phyloP scores from a whole-genome alignment of 495 filamentous ascomycete species.

The Neurospora tetraspora region DNA sequence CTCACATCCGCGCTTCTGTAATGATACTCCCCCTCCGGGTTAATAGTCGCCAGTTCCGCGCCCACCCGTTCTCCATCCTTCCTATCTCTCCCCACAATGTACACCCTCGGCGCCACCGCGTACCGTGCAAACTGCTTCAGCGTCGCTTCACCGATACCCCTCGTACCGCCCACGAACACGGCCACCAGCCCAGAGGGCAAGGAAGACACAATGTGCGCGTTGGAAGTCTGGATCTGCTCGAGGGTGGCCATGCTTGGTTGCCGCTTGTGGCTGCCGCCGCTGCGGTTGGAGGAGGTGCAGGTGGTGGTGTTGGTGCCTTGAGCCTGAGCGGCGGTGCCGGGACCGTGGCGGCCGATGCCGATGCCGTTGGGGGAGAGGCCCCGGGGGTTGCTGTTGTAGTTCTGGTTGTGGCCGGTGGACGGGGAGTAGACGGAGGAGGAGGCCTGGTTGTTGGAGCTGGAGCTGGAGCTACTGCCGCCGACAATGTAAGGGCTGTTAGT shows the following conservation, averaged over 20 bases:
- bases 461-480: neutral
- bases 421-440: neutral
- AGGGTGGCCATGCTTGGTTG: slow-evolving; percentile 27
- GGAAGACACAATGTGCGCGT: slow-evolving; percentile 23
- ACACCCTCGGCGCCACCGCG: slow-evolving; percentile 30
- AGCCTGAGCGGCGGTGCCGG: neutral
- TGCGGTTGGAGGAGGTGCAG: slow-evolving; percentile 6
- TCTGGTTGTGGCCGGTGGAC: neutral
- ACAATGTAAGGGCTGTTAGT: neutral
- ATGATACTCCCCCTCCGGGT: slow-evolving; percentile 39
- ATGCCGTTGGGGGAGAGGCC: neutral
- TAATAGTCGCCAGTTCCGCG: slow-evolving; percentile 35
- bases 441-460: neutral
- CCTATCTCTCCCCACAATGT: slow-evolving; percentile 37
- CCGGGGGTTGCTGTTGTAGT: neutral
- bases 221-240: slow-evolving; percentile 27
- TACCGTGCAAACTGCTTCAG: slow-evolving; percentile 45
- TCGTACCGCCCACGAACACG: slow-evolving; percentile 56
- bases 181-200: slow-evolving; percentile 37
- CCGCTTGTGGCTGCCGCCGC: slow-evolving; percentile 5
- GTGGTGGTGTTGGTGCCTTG: neutral
- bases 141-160: slow-evolving; percentile 52
- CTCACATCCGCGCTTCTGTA: slow-evolving; percentile 51
- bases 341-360: neutral
- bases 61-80: slow-evolving; percentile 34